phyloP scores from a whole-genome alignment of 192 early-diverging fungal species.

The Irineochytrium annulatum region DNA sequence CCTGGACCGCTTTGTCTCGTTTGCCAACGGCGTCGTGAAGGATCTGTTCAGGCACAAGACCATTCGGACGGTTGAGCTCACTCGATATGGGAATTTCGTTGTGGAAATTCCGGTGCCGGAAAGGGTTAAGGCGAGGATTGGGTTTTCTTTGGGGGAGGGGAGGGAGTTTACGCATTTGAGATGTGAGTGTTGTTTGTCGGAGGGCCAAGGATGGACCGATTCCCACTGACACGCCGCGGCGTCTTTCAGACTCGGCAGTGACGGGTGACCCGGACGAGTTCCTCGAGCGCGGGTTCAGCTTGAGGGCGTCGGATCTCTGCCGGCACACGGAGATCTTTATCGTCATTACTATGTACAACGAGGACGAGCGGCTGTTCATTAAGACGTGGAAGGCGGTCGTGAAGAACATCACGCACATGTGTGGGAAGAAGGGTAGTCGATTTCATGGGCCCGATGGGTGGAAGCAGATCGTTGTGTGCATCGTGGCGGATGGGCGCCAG shows the following conservation, averaged over 20 bases:
- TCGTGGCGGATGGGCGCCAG: slow-evolving; percentile 41
- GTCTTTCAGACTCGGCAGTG: slow-evolving; percentile 60
- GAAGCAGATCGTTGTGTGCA: slow-evolving; percentile 49
- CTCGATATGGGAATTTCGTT: slow-evolving; percentile 38
- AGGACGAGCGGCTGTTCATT: slow-evolving; percentile 83
- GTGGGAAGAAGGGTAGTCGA: slow-evolving; percentile 46
- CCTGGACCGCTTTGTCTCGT: no score
- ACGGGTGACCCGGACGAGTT: slow-evolving; percentile 84
- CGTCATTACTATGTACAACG: slow-evolving; percentile 81
- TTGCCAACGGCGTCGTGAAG: not conserved
- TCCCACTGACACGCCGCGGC: no score
- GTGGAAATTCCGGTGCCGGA: slow-evolving; percentile 49
- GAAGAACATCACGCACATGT: slow-evolving; percentile 85
- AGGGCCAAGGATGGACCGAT: no score
- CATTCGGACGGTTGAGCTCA: slow-evolving; percentile 39
- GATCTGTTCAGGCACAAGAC: slow-evolving; percentile 45
- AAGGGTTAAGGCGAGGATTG: slow-evolving; percentile 17
- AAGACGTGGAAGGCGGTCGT: slow-evolving; percentile 80
- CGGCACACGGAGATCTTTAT: slow-evolving; percentile 84
- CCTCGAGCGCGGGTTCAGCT: slow-evolving; percentile 41
- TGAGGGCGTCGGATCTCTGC: slow-evolving; percentile 55
- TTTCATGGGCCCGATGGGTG: slow-evolving; percentile 61
- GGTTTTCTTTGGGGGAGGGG: slow-evolving; percentile 8
- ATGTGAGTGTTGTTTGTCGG: no score
- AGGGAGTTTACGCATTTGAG: slow-evolving; percentile 45